phyloP scores from a whole-genome alignment of 306 rosid species.

The Corylus heterophylla region DNA sequence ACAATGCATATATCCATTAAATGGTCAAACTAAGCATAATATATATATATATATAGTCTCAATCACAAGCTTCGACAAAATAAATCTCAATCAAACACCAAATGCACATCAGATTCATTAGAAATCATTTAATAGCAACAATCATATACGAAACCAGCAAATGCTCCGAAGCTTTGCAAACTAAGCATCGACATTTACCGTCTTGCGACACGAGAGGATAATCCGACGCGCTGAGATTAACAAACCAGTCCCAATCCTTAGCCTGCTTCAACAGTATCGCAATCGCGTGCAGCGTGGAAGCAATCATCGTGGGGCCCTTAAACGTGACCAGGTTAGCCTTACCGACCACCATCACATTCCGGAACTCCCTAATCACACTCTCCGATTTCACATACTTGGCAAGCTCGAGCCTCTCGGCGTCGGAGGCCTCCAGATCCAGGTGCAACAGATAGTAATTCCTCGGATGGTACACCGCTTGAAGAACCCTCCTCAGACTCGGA shows the following conservation, averaged over 20 bases:
- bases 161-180: not conserved
- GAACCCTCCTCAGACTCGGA: slow-evolving; percentile 55
- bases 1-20: not conserved
- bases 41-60: not conserved
- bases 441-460: slow-evolving; percentile 77
- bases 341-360: slow-evolving; percentile 85
- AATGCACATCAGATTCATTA: not conserved
- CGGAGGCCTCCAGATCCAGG: slow-evolving; percentile 87
- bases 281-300: slow-evolving; percentile 71
- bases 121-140: not conserved
- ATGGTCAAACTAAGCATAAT: not conserved
- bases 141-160: not conserved
- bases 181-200: slow-evolving; percentile 42
- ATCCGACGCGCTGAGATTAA: slow-evolving; percentile 87
- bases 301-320: slow-evolving; percentile 81
- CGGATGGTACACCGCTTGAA: slow-evolving; percentile 80
- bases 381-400: slow-evolving; percentile 67
- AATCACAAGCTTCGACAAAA: not conserved
- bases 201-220: slow-evolving; percentile 90
- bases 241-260: slow-evolving; percentile 87
- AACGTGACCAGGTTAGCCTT: slow-evolving; percentile 70
- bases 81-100: not conserved
- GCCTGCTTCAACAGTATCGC: slow-evolving; percentile 66
- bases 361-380: slow-evolving; percentile 38
- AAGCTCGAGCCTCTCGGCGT: slow-evolving; percentile 68